Conservation (phyloP, 163 green algal species). For the Scenedesmus sp. region DNA sequence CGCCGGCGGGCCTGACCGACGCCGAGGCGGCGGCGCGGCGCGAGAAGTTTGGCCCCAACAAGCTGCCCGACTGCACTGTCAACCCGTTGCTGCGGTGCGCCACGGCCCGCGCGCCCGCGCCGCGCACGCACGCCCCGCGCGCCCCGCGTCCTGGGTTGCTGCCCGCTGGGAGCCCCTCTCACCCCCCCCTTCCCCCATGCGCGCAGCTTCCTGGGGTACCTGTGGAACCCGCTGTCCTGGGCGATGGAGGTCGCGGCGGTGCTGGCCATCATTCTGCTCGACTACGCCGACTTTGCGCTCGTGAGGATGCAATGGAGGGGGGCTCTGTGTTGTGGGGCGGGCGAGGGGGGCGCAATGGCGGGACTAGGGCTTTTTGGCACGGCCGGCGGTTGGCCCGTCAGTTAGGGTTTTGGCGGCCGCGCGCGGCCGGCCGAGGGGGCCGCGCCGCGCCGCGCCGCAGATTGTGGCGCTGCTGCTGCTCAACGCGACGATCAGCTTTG, state of each 20-base stretch:
- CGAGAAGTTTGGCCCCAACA: conserved; percentile 82
- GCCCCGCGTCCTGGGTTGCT: not conserved
- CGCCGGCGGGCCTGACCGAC: conserved; percentile 58
- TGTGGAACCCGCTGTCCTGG: conserved; percentile 87
- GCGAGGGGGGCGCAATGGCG: no score
- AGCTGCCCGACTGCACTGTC: conserved; percentile 76
- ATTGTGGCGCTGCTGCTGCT: conserved; percentile 79
- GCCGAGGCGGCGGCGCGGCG: conserved; percentile 64
- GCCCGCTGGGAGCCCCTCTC: not conserved
- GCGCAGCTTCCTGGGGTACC: conserved; percentile 67
- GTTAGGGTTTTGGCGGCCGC: no score
- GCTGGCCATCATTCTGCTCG: conserved; percentile 83
- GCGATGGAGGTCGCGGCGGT: conserved; percentile 90
- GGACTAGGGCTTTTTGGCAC: no score
- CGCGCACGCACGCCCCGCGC: no score
- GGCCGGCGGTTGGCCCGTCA: no score
- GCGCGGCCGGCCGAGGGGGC: no score
- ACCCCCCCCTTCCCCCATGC: not conserved
- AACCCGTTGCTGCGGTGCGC: conserved; percentile 60
- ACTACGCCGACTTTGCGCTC: conserved; percentile 76
- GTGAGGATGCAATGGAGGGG: conserved; percentile 7
- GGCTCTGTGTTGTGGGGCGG: no score
- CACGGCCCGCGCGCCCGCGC: no score
- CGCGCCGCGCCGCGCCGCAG: conserved; percentile 49
- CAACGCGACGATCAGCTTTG: conserved; percentile 83